A percentile compares a stretch with the other conserved stretches of the same genome.
phyloP scores from a whole-genome alignment of 164 flowering plant genomes.

The Magnolia sinica region DNA sequence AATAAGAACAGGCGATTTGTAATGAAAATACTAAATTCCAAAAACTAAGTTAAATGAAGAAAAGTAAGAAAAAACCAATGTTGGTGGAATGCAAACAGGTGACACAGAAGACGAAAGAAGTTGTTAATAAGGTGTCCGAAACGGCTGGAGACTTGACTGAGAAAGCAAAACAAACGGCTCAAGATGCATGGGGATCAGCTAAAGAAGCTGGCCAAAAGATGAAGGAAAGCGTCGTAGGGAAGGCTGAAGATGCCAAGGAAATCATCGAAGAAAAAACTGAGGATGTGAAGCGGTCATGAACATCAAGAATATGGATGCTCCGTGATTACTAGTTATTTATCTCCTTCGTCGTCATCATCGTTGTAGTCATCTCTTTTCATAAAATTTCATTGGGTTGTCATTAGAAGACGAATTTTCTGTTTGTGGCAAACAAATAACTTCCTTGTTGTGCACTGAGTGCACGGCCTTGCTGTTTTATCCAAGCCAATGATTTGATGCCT shows the following conservation, averaged over 20 bases:
- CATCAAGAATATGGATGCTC: constrained; percentile 3
- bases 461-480: no score
- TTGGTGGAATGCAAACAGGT: neutral
- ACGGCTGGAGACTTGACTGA: constrained; percentile 29
- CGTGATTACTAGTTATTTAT: neutral
- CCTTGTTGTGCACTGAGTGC: no score
- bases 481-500: no score
- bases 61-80: neutral
- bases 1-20: no score
- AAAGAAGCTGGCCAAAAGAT: constrained; percentile 51
- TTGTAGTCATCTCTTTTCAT: neutral
- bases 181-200: constrained; percentile 50
- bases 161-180: constrained; percentile 44
- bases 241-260: constrained; percentile 11
- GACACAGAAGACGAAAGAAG: neutral
- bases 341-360: neutral
- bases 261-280: constrained; percentile 27
- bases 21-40: neutral
- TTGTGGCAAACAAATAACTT: no score
- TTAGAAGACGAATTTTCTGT: no score
- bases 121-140: constrained; percentile 17
- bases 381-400: no score
- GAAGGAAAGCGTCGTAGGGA: constrained; percentile 48
- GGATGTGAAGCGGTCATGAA: constrained; percentile 19
- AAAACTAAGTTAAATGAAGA: neutral